Percentiles rank a stretch among this genome's conserved stretches.
Conservation (phyloP, 1,284 basidiomycete genomes). For the Neolentinus lepideus region DNA sequence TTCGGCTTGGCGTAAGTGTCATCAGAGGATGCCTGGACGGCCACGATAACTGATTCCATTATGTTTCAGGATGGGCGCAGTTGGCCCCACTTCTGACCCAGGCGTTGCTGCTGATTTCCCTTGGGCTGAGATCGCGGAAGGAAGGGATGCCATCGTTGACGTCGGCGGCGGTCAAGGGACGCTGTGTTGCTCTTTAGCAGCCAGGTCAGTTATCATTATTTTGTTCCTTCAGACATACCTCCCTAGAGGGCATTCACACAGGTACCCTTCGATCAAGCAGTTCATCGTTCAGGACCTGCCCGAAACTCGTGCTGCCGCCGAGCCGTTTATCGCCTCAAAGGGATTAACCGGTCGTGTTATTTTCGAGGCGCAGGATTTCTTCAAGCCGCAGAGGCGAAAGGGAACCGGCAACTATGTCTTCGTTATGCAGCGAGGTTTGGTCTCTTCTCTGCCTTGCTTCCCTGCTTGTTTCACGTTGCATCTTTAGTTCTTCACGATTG, state of each 20-base stretch:
- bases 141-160: conserved; percentile 27
- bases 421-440: background rate
- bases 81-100: conserved; percentile 28
- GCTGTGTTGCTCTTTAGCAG: conserved; percentile 26
- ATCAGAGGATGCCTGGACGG: too few relatives aligned
- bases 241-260: conserved; percentile 5
- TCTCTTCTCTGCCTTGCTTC: background rate
- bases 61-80: conserved; percentile 21
- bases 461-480: background rate
- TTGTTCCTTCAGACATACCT: background rate
- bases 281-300: conserved; percentile 30
- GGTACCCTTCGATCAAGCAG: conserved; percentile 17
- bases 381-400: conserved; percentile 26
- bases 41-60: too few relatives aligned
- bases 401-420: conserved; percentile 25
- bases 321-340: conserved; percentile 24
- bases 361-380: conserved; percentile 28
- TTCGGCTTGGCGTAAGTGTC: conserved; percentile 26
- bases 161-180: conserved; percentile 30
- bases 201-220: conserved; percentile 15
- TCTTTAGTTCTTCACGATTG: conserved; percentile 26
- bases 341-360: conserved; percentile 21
- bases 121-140: conserved; percentile 24
- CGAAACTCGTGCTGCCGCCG: conserved; percentile 25
- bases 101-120: conserved; percentile 29